These are phyloP conservation scores for Aspergillus eucalypticola DNA, from an alignment of 2,329 filamentous ascomycete species.

Conservation along the genomic window DNA sequence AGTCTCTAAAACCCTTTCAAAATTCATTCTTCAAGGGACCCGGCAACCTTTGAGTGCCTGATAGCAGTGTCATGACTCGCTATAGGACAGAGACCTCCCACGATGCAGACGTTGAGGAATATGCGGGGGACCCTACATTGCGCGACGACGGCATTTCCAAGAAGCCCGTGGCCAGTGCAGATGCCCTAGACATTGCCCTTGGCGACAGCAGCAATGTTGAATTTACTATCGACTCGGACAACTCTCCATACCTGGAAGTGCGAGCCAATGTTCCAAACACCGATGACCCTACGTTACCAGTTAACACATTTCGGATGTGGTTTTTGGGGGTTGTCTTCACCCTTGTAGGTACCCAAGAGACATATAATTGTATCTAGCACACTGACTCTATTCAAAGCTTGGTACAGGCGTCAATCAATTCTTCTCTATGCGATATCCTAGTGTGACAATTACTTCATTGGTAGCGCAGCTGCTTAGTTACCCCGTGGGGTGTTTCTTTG, in stretches of 20 bases:
- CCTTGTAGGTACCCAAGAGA: slow-evolving; percentile 27
- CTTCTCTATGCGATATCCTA: slow-evolving; percentile 49
- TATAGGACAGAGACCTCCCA: slow-evolving; percentile 4
- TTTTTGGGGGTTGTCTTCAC: slow-evolving; percentile 49
- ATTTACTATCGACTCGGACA: slow-evolving; percentile 28
- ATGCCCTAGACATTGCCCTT: slow-evolving; percentile 24
- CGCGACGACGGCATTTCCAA: slow-evolving; percentile 11
- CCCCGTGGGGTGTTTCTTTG: slow-evolving; percentile 43
- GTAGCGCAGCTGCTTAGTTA: slow-evolving; percentile 49
- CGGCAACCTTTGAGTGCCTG: neutral
- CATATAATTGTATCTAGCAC: neutral
- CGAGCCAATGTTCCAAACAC: slow-evolving; percentile 31
- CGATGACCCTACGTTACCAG: slow-evolving; percentile 29
- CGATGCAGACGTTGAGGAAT: slow-evolving; percentile 15
- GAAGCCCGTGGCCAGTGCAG: slow-evolving; percentile 19
- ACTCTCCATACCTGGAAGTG: slow-evolving; percentile 31
- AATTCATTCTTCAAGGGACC: neutral
- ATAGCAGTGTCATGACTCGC: slow-evolving; percentile 6
- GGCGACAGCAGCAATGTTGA: slow-evolving; percentile 19
- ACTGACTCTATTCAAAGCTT: slow-evolving; percentile 3
- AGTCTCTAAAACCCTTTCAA: neutral
- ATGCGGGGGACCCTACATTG: slow-evolving; percentile 5
- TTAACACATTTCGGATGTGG: slow-evolving; percentile 43
- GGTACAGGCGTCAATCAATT: slow-evolving; percentile 50
- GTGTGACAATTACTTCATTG: slow-evolving; percentile 46